Conservation (phyloP, 345 rosid species). For the Laguncularia racemosa region DNA sequence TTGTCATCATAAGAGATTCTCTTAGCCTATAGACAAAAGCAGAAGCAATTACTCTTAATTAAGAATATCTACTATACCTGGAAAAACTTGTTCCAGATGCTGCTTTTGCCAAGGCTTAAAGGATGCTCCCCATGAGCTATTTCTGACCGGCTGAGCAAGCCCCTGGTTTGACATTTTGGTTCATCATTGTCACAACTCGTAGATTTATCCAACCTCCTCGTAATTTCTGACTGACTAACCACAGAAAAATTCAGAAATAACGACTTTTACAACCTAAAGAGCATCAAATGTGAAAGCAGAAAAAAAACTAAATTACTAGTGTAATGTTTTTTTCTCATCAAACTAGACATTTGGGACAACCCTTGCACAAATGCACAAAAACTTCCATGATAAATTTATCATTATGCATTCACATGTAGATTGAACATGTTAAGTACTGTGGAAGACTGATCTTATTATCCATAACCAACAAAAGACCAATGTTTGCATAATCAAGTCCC, state of each 20-base stretch:
- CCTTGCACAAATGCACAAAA: no score
- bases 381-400: no score
- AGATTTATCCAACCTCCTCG: slow-evolving; percentile 78
- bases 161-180: slow-evolving; percentile 33
- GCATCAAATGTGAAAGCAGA: slow-evolving; percentile 4
- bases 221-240: slow-evolving; percentile 96
- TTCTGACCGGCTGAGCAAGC: slow-evolving; percentile 67
- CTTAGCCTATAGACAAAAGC: no score
- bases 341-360: no score
- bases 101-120: slow-evolving; percentile 79
- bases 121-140: slow-evolving; percentile 92
- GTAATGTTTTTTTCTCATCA: no score
- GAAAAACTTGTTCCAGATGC: slow-evolving; percentile 91
- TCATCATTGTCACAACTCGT: slow-evolving; percentile 34
- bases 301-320: neutral
- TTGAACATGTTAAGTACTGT: no score
- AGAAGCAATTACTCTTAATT: no score
- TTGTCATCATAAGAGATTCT: no score
- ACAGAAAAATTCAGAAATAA: slow-evolving; percentile 52
- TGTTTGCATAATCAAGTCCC: no score
- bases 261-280: slow-evolving; percentile 11
- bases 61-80: slow-evolving; percentile 44
- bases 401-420: no score
- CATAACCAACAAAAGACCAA: no score
- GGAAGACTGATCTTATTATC: no score